phyloP scores from a whole-genome alignment of 176 grass and related monocot species.

The Thalia dealbata region DNA sequence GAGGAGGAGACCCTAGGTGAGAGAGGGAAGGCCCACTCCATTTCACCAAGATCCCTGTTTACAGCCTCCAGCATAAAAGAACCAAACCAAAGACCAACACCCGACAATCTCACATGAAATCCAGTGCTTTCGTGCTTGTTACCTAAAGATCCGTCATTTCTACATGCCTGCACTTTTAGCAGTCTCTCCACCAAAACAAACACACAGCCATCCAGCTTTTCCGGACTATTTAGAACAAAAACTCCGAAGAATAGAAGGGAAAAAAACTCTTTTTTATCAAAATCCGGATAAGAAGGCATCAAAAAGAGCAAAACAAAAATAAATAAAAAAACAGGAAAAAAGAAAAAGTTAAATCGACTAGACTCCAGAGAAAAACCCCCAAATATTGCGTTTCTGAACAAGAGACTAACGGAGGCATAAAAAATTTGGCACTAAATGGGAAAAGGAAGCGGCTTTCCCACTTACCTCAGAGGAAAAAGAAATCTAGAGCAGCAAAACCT shows the following conservation, averaged over 20 bases:
- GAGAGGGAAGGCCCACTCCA: neutral
- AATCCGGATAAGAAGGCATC: neutral
- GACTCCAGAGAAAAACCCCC: neutral
- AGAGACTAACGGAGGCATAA: neutral
- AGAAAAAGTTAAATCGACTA: neutral
- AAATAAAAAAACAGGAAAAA: neutral
- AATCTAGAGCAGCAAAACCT: neutral
- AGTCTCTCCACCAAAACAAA: neutral
- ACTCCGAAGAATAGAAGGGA: neutral
- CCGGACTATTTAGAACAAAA: neutral
- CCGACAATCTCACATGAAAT: constrained; percentile 20
- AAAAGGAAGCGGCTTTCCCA: neutral
- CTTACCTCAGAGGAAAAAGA: neutral
- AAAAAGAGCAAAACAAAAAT: neutral
- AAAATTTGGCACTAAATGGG: neutral
- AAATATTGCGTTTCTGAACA: neutral
- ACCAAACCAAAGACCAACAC: neutral
- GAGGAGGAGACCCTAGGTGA: neutral
- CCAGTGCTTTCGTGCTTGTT: neutral
- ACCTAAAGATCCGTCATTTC: neutral
- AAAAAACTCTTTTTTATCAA: neutral
- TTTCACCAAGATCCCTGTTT: constrained; percentile 15
- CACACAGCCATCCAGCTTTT: neutral
- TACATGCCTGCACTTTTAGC: neutral
- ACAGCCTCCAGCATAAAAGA: constrained; percentile 4